Evolutionary conservation across 2,329 filamentous ascomycete genomes (phyloP).

Genomic region (Dothideomycetes sp.): DNA sequence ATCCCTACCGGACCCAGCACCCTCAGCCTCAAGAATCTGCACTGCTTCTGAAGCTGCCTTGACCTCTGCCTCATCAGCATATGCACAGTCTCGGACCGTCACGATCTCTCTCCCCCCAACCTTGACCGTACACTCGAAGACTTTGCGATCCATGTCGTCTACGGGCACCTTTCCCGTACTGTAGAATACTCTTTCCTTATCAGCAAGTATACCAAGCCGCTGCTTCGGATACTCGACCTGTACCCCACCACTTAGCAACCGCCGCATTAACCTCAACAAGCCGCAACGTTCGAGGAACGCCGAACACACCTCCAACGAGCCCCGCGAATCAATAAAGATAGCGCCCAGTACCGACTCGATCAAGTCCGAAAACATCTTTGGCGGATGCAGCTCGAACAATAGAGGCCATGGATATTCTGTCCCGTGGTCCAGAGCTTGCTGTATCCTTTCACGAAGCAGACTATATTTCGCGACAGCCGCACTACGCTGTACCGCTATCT

Average conservation of each 20-base stretch:
- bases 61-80: constrained; percentile 26
- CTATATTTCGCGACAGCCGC: constrained; percentile 36
- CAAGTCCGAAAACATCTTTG: constrained; percentile 76
- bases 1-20: too few relatives aligned
- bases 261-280: constrained; percentile 50
- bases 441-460: constrained; percentile 38
- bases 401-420: constrained; percentile 64
- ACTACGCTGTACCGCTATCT: constrained; percentile 38
- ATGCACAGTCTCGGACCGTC: constrained; percentile 21
- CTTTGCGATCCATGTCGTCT: constrained; percentile 4
- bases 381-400: constrained; percentile 52
- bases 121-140: constrained; percentile 22
- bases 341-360: constrained; percentile 74
- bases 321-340: constrained; percentile 66
- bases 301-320: constrained; percentile 48
- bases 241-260: constrained; percentile 45
- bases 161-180: constrained; percentile 5
- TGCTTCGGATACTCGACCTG: constrained; percentile 54
- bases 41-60: constrained; percentile 19
- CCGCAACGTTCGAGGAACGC: constrained; percentile 52
- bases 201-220: constrained; percentile 50
- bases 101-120: constrained; percentile 24
- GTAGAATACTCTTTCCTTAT: constrained; percentile 45
- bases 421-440: constrained; percentile 38
- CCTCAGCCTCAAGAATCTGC: constrained; percentile 3